Base-by-base conservation (phyloP, 192 early-diverging fungal species). In the Lunasporangiospora selenospora region DNA sequence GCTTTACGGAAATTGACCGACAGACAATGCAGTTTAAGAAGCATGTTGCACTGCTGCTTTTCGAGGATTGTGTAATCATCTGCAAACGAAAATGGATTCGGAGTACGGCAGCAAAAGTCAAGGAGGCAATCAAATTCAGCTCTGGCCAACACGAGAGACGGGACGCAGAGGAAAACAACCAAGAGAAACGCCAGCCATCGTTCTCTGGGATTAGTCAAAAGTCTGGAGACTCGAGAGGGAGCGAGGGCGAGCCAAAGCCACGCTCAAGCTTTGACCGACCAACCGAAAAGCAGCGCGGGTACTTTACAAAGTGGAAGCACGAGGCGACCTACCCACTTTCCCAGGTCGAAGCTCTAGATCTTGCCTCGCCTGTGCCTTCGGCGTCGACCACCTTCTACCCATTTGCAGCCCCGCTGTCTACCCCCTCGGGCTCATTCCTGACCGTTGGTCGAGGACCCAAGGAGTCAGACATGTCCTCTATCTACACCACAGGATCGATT, bases 301-400 rank as follows among this genome's bases (percentile, higher is more conserved):
- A 89, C 62, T 89, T 80, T 75, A 87, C 85, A 37, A 87, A 87
- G 71, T 89, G 87, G 87, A 87, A 89, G 71, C 81, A 80, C 58
- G 84, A 86, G 39, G 80, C 86, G 18, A 78, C 71, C 29, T 89
- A 87, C 62, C 78, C 82, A 3, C 60, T 89, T 6, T 48, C 75
- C 24, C 82, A 75, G 26, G 76, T 86, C 12, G 87, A 89, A 47
- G 82, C 85, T 2, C 77, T 87, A 10, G 86, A 85, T 40, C 81
- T 84, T 16, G 83, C 86, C 19, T 85, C 84, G 0, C 75, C 65
- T 26, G 76, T 71, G 21, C 76, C 76, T 39, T 62, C 67, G 12
- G 38, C 69, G 3, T 58, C 67, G 16, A 47, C 76, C 6, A 58
- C 58, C 26, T 78, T 67, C 38, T 78, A 65, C 19, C 67, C 76